These are phyloP conservation scores for Rehmannia glutinosa DNA, from an alignment of 257 asterid genomes.

Conservation along the genomic window DNA sequence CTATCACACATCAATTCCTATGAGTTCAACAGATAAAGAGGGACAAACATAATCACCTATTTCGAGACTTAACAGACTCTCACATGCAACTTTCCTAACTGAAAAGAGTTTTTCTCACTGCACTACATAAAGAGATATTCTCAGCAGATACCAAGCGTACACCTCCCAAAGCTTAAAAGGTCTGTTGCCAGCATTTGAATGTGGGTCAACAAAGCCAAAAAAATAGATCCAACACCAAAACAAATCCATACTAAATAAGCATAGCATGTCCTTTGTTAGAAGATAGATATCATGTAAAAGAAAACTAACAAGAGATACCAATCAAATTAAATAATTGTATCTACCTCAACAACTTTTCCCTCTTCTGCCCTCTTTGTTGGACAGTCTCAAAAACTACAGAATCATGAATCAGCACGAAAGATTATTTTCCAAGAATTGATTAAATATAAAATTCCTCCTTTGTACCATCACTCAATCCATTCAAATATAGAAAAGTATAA, in stretches of 20 bases:
- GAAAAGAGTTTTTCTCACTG: background rate
- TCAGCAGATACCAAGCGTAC: background rate
- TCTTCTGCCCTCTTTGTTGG: constrained; percentile 9
- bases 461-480: background rate
- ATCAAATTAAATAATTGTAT: background rate
- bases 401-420: constrained; percentile 15
- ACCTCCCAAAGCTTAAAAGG: background rate
- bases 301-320: background rate
- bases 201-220: too few relatives aligned
- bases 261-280: background rate
- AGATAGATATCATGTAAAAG: background rate
- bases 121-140: background rate
- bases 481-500: background rate
- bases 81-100: background rate
- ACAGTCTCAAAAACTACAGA: constrained; percentile 12
- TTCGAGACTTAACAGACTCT: background rate
- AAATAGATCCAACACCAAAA: too few relatives aligned
- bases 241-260: background rate
- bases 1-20: background rate
- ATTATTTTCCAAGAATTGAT: constrained; percentile 9
- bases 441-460: background rate
- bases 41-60: background rate
- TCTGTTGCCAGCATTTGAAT: too few relatives aligned
- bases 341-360: constrained; percentile 10
- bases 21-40: background rate